These are phyloP conservation scores for Pleurotus salmoneostramineus DNA, from an alignment of 768 basidiomycete species.

Conservation along the genomic window DNA sequence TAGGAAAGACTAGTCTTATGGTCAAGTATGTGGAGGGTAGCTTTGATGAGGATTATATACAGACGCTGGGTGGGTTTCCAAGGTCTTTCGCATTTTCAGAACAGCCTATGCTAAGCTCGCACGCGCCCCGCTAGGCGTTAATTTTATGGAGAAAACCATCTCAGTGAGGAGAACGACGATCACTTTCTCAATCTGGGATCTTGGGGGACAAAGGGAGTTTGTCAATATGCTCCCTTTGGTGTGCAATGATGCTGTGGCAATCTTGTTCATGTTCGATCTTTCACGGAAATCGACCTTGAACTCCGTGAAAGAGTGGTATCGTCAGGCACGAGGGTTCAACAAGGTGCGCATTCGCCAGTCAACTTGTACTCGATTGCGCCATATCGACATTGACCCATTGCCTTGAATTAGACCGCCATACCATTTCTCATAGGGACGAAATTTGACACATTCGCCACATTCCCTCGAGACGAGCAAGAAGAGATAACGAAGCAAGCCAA, in stretches of 20 bases:
- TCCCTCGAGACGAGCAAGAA: conserved; percentile 96
- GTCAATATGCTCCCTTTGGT: conserved; percentile 99
- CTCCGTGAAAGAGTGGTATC: conserved; percentile 99
- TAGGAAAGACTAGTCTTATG: conserved; percentile 99
- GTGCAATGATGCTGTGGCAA: conserved; percentile 99
- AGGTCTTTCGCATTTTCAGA: conserved; percentile 2
- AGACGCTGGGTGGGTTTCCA: conserved; percentile 81
- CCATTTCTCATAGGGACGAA: conserved; percentile 99
- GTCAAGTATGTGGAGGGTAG: conserved; percentile 99
- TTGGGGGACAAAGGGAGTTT: conserved; percentile 96
- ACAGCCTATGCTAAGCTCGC: conserved; percentile 2
- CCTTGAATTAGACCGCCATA: conserved; percentile 79
- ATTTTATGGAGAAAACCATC: conserved; percentile 99
- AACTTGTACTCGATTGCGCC: background rate
- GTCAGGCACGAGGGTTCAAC: conserved; percentile 98
- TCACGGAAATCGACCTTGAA: conserved; percentile 96
- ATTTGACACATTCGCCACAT: conserved; percentile 94
- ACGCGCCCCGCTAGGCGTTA: conserved; percentile 62
- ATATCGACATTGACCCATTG: conserved; percentile 1
- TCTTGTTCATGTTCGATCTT: conserved; percentile 99
- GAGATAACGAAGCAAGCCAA: conserved; percentile 99
- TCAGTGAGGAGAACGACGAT: conserved; percentile 97
- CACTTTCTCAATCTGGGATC: conserved; percentile 99
- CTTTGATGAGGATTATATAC: conserved; percentile 99
- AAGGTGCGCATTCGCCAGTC: conserved; percentile 57